phyloP scores from a whole-genome alignment of 148 eudicot genomes.

The Vaccinium myrtillus region DNA sequence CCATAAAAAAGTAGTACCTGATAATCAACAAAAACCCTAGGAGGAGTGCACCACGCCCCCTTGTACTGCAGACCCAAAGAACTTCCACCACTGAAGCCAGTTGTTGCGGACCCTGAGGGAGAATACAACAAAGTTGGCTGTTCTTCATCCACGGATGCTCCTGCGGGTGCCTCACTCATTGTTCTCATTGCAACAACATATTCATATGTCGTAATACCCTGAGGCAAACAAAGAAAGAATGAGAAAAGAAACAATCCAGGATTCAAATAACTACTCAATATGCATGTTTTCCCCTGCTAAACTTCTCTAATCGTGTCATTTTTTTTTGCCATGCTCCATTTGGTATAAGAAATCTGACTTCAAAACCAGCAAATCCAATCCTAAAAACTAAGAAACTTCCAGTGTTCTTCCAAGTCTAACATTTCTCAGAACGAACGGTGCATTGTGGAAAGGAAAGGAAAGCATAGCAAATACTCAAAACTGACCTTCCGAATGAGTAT shows the following conservation, averaged over 20 bases:
- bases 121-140: conserved; percentile 68
- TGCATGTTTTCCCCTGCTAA: background rate
- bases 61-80: conserved; percentile 87
- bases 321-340: conserved; percentile 6
- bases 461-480: background rate
- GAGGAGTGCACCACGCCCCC: conserved; percentile 99
- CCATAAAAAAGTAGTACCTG: conserved; percentile 51
- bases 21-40: conserved; percentile 88
- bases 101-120: conserved; percentile 88
- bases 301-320: background rate
- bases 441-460: conserved; percentile 8
- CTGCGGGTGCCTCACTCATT: conserved; percentile 87
- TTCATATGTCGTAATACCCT: conserved; percentile 98
- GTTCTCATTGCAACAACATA: conserved; percentile 98
- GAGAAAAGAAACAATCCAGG: background rate
- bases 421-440: conserved; percentile 9
- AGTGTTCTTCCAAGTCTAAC: background rate
- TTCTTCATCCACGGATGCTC: conserved; percentile 59
- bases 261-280: background rate
- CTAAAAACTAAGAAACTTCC: background rate
- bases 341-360: background rate
- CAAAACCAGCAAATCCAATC: background rate
- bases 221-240: conserved; percentile 8
- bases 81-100: conserved; percentile 95
- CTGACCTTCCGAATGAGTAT: conserved; percentile 91